These are phyloP conservation scores for Sclerotiophoma versabilis DNA, from an alignment of 2,329 filamentous ascomycete species.

Conservation along the genomic window DNA sequence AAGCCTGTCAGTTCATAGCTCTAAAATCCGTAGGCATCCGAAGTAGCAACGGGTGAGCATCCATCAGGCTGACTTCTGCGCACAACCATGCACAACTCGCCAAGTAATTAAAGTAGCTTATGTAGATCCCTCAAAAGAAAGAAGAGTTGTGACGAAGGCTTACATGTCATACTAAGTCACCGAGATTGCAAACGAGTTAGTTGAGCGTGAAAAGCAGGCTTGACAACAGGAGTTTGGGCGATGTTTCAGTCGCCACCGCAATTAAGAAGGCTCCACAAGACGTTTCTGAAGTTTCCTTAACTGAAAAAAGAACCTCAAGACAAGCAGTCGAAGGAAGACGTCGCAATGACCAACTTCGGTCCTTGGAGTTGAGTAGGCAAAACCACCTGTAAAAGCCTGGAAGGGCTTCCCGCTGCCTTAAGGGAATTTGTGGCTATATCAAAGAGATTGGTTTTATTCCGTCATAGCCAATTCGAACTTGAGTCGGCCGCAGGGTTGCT, in stretches of 20 bases:
- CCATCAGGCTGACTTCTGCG: background rate
- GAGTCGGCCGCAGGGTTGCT: slow-evolving; percentile 5
- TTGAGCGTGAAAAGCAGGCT: background rate
- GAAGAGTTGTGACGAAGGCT: too few relatives aligned
- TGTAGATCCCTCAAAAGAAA: background rate
- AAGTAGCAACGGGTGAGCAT: background rate
- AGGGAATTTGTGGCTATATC: background rate
- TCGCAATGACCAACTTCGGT: background rate
- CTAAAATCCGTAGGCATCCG: slow-evolving; percentile 1
- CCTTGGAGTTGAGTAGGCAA: background rate
- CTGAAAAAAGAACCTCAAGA: background rate
- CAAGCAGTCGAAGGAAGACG: background rate
- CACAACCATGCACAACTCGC: too few relatives aligned
- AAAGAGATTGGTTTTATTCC: background rate
- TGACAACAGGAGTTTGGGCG: background rate
- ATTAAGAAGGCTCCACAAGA: background rate
- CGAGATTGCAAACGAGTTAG: background rate
- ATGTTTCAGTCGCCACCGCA: slow-evolving; percentile 13
- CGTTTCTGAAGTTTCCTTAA: background rate
- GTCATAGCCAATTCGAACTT: background rate
- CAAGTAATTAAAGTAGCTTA: too few relatives aligned
- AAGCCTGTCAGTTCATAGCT: background rate
- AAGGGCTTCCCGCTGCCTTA: slow-evolving; percentile 1
- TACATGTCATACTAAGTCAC: background rate
- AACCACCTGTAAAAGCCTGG: background rate